A percentile compares a stretch with the other conserved stretches of the same genome.
Evolutionary conservation across 2,329 filamentous ascomycete genomes (phyloP).

Genomic region (Pezicula radicicola): DNA sequence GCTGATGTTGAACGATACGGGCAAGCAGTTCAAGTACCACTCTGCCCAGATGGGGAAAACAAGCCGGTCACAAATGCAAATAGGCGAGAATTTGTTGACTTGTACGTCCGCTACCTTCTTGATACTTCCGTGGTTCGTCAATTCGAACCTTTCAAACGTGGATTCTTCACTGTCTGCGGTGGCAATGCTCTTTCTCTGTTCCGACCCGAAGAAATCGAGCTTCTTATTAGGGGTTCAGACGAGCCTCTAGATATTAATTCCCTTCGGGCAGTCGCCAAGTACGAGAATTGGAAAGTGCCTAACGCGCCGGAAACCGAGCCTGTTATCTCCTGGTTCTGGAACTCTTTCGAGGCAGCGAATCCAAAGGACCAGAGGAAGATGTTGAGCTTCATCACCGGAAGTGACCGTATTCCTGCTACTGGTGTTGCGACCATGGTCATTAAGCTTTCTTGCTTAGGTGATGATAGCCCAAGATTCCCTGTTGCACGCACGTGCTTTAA

Average conservation of each 20-base stretch:
- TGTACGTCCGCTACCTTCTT: slow-evolving; percentile 78
- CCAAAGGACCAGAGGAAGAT: slow-evolving; percentile 73
- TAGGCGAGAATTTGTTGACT: slow-evolving; percentile 79
- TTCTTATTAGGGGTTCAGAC: slow-evolving; percentile 81
- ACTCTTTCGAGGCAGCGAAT: slow-evolving; percentile 65
- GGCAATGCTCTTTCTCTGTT: slow-evolving; percentile 87
- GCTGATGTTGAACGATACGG: slow-evolving; percentile 77
- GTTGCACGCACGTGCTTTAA: slow-evolving; percentile 93
- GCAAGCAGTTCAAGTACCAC: slow-evolving; percentile 59
- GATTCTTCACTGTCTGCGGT: slow-evolving; percentile 89
- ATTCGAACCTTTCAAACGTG: slow-evolving; percentile 90
- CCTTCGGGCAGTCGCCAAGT: slow-evolving; percentile 72
- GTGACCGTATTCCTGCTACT: slow-evolving; percentile 85
- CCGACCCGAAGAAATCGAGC: slow-evolving; percentile 86
- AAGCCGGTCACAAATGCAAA: slow-evolving; percentile 81
- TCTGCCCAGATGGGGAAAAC: slow-evolving; percentile 71
- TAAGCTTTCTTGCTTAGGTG: slow-evolving; percentile 71
- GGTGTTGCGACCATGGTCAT: slow-evolving; percentile 78
- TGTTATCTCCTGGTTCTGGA: slow-evolving; percentile 85
- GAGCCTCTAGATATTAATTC: slow-evolving; percentile 77
- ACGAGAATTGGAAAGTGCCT: slow-evolving; percentile 71
- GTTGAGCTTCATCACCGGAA: slow-evolving; percentile 84
- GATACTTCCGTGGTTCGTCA: slow-evolving; percentile 76
- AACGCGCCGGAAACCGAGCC: slow-evolving; percentile 58
- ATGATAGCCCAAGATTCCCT: slow-evolving; percentile 72